These are phyloP conservation scores for Chalaropsis thielavioides DNA, from an alignment of 2,329 filamentous ascomycete genomes.

Conservation along the genomic window DNA sequence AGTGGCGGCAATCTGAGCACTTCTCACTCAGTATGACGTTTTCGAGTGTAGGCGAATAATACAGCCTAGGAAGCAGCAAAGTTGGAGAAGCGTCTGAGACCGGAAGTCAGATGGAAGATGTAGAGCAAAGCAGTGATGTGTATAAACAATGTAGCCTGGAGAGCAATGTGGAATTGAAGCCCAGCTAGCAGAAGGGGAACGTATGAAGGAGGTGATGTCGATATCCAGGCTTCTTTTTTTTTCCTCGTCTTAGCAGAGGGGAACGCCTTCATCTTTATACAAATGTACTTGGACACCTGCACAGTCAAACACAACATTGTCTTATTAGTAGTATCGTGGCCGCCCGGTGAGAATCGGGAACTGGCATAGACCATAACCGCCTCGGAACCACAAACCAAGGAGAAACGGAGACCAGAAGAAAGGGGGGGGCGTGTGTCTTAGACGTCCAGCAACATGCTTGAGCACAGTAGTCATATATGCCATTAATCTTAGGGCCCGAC, in stretches of 20 bases:
- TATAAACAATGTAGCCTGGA: neutral
- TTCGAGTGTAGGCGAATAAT: neutral
- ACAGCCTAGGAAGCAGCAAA: neutral
- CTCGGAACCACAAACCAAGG: constrained; percentile 6
- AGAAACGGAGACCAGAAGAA: constrained; percentile 3
- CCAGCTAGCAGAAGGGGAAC: neutral
- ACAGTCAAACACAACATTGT: neutral
- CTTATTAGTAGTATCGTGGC: constrained; percentile 2
- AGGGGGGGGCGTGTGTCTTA: neutral
- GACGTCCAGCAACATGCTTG: neutral
- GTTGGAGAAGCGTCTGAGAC: neutral
- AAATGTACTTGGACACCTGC: neutral
- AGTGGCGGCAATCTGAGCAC: neutral
- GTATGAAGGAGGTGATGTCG: constrained; percentile 4
- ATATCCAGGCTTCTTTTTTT: constrained; percentile 3
- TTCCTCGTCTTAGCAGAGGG: constrained; percentile 3
- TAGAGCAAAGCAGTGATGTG: neutral
- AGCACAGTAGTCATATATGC: neutral
- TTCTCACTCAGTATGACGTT: neutral
- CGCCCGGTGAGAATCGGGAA: constrained; percentile 6
- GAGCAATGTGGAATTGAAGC: neutral
- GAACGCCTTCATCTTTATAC: constrained; percentile 14
- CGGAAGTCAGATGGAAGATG: neutral
- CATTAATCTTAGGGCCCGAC: neutral
- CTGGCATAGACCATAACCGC: neutral